These are phyloP conservation scores for Buxus sempervirens DNA, from an alignment of 164 flowering plant species.

Conservation along the genomic window DNA sequence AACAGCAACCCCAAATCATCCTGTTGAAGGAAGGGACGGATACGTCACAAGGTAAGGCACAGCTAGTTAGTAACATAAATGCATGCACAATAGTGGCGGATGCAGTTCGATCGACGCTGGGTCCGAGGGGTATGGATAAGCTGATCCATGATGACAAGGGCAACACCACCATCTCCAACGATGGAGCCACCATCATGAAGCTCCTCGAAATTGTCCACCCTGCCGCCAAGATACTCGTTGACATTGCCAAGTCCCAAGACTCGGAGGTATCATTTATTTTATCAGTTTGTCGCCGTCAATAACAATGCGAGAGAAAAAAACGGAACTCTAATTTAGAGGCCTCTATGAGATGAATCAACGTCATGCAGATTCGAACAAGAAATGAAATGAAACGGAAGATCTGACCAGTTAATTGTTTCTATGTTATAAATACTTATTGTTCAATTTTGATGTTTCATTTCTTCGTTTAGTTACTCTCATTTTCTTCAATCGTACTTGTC, in stretches of 20 bases:
- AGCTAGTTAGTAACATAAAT: conserved; percentile 91
- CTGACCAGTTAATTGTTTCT: too few species aligned
- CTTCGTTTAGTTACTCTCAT: too few species aligned
- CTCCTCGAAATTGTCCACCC: conserved; percentile 97
- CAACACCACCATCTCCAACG: conserved; percentile 88
- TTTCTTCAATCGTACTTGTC: too few species aligned
- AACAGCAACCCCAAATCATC: conserved; percentile 96
- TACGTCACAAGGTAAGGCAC: conserved; percentile 95
- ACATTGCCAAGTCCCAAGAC: conserved; percentile 97
- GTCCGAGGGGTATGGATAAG: conserved; percentile 98
- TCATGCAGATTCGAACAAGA: too few species aligned
- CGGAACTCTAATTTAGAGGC: too few species aligned
- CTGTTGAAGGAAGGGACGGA: conserved; percentile 96
- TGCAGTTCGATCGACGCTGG: conserved; percentile 82
- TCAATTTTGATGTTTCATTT: too few species aligned
- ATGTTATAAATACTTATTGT: too few species aligned
- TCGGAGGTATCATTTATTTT: conserved; percentile 95
- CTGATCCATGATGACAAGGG: conserved; percentile 97
- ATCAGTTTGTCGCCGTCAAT: too few species aligned
- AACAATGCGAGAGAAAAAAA: too few species aligned
- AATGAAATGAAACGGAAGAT: too few species aligned
- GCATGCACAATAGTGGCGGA: conserved; percentile 88
- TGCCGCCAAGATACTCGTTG: conserved; percentile 96
- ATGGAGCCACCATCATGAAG: conserved; percentile 99
- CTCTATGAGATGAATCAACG: too few species aligned